A percentile compares a stretch with the other conserved stretches of the same genome.
phyloP scores from a whole-genome alignment of 2,329 filamentous ascomycete species.

The Aspergillus sp. region DNA sequence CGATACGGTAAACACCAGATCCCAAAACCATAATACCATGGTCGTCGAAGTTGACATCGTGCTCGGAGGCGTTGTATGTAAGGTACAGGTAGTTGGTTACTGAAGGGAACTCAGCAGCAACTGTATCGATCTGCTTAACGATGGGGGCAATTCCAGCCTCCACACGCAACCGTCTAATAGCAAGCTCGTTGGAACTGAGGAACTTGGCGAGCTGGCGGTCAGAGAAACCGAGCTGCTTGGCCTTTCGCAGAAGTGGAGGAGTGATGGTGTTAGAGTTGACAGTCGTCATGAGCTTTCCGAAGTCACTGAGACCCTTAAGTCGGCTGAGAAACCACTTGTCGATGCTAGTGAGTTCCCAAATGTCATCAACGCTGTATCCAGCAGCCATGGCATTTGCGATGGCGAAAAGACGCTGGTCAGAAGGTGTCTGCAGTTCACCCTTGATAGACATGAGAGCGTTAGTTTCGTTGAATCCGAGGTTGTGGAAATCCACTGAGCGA shows the following conservation, averaged over 20 bases:
- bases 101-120: slow-evolving; percentile 93
- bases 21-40: slow-evolving; percentile 95
- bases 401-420: slow-evolving; percentile 94
- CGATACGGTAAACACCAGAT: slow-evolving; percentile 94
- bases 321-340: slow-evolving; percentile 97
- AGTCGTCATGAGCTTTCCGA: slow-evolving; percentile 73
- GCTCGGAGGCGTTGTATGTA: slow-evolving; percentile 88
- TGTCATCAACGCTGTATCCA: slow-evolving; percentile 92
- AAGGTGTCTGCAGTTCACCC: slow-evolving; percentile 92
- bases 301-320: slow-evolving; percentile 87
- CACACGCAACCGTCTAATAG: slow-evolving; percentile 78
- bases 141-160: slow-evolving; percentile 83
- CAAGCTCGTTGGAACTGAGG: slow-evolving; percentile 91
- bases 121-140: slow-evolving; percentile 98
- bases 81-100: slow-evolving; percentile 95
- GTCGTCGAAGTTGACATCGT: slow-evolving; percentile 82
- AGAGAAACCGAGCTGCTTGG: slow-evolving; percentile 92
- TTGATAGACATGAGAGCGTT: slow-evolving; percentile 93
- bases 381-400: slow-evolving; percentile 97
- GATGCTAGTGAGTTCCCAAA: slow-evolving; percentile 97
- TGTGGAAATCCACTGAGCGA: slow-evolving; percentile 89
- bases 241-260: slow-evolving; percentile 69
- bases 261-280: slow-evolving; percentile 68
- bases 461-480: slow-evolving; percentile 91
- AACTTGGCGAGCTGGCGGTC: slow-evolving; percentile 93